Evolutionary conservation across 106 monocot genomes (phyloP).

Genomic region (Gastrodia elata): DNA sequence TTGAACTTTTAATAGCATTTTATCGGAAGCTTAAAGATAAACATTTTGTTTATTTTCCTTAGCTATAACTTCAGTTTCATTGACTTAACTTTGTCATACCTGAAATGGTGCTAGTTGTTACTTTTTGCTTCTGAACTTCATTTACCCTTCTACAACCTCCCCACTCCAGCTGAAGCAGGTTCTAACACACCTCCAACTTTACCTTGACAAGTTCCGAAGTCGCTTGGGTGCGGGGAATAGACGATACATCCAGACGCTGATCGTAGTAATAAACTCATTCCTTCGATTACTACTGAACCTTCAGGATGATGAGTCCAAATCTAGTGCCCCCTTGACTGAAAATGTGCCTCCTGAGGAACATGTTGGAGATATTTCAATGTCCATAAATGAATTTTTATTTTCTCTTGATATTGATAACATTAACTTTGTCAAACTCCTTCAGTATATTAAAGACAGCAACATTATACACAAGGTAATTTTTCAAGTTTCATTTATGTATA

Average conservation of each 20-base stretch:
- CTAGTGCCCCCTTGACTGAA: constrained; percentile 7
- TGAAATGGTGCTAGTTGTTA: background rate
- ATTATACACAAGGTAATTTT: constrained; percentile 83
- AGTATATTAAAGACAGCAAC: constrained; percentile 77
- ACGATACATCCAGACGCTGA: constrained; percentile 80
- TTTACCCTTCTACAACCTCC: background rate
- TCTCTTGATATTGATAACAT: constrained; percentile 92
- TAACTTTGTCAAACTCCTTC: constrained; percentile 77
- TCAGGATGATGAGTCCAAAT: constrained; percentile 11
- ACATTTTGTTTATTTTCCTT: background rate
- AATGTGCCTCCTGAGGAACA: constrained; percentile 6
- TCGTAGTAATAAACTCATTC: constrained; percentile 54
- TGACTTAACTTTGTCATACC: background rate
- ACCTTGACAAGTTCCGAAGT: constrained; percentile 51
- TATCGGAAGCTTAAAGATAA: background rate
- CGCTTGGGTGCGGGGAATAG: constrained; percentile 74
- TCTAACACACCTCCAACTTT: constrained; percentile 47
- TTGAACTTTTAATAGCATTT: background rate
- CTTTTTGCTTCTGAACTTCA: background rate
- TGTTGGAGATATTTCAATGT: constrained; percentile 36
- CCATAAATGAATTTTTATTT: constrained; percentile 91
- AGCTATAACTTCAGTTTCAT: background rate
- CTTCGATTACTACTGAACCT: constrained; percentile 27
- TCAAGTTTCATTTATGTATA: background rate
- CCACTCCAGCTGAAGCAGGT: constrained; percentile 41